Evolutionary conservation across 2,329 filamentous ascomycete species (phyloP).

Genomic region (Cladosporium sp.): DNA sequence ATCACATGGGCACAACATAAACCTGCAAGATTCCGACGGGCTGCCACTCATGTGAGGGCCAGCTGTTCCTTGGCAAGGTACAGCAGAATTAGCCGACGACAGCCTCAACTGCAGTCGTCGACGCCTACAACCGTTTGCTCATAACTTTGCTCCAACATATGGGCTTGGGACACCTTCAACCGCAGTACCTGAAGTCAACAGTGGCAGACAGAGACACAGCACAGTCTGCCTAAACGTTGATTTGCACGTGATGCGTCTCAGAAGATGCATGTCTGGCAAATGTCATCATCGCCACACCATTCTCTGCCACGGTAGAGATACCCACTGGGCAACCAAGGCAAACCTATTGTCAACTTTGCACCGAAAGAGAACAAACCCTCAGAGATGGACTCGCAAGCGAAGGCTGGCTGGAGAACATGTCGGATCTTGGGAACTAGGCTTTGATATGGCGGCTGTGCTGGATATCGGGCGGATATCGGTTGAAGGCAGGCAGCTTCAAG

Average conservation of each 20-base stretch:
- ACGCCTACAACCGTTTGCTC: not conserved
- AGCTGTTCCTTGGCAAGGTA: too few relatives aligned
- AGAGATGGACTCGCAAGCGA: not conserved
- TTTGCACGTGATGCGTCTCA: not conserved
- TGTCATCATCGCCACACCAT: not conserved
- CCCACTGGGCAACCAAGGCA: not conserved
- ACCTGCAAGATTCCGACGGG: too few relatives aligned
- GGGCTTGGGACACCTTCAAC: not conserved
- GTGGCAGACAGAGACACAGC: not conserved
- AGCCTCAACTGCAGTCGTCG: not conserved
- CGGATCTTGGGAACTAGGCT: not conserved
- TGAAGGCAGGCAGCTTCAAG: slow-evolving; percentile 10
- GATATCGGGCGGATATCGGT: slow-evolving; percentile 13
- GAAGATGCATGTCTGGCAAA: not conserved
- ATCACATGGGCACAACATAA: not conserved
- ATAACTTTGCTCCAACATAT: not conserved
- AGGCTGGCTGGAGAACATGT: not conserved
- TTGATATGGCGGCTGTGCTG: slow-evolving; percentile 8
- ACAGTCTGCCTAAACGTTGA: not conserved
- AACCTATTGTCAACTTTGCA: not conserved
- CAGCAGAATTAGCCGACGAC: not conserved
- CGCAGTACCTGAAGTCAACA: not conserved
- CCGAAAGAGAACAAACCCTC: not conserved
- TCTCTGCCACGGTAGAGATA: not conserved
- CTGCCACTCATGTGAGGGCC: too few relatives aligned